These are phyloP conservation scores for Populus deltoides DNA, from an alignment of 345 rosid species.

Conservation along the genomic window DNA sequence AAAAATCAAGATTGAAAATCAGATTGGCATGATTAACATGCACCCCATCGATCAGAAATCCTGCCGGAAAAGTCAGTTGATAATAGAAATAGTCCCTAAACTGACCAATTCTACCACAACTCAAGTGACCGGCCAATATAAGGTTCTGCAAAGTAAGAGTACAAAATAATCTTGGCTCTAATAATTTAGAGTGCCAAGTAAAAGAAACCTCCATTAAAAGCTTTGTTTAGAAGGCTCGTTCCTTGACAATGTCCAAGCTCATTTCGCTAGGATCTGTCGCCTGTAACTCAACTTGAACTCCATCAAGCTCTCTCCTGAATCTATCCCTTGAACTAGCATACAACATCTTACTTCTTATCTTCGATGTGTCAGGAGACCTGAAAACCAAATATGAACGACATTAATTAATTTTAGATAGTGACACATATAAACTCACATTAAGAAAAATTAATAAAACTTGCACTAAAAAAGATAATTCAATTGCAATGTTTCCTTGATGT, in stretches of 20 bases:
- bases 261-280: constrained; percentile 31
- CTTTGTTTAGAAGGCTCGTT: constrained; percentile 8
- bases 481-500: neutral
- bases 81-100: no score
- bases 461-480: neutral
- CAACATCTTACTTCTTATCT: constrained; percentile 29
- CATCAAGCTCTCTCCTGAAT: constrained; percentile 31
- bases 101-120: no score
- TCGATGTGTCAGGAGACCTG: constrained; percentile 24
- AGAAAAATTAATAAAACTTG: neutral
- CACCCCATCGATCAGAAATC: no score
- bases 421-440: neutral
- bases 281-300: constrained; percentile 30
- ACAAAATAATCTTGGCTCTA: neutral
- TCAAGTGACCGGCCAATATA: neutral
- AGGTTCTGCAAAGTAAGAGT: neutral
- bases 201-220: neutral
- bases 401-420: neutral
- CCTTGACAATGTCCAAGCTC: constrained; percentile 22
- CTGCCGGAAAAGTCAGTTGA: no score
- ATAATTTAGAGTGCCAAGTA: neutral
- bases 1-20: no score
- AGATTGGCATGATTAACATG: no score
- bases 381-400: neutral
- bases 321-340: constrained; percentile 33